Percentiles rank a stretch among this genome's conserved stretches.
Conservation (phyloP, 768 basidiomycete species). For the Sistotremastrum niveocremeum region DNA sequence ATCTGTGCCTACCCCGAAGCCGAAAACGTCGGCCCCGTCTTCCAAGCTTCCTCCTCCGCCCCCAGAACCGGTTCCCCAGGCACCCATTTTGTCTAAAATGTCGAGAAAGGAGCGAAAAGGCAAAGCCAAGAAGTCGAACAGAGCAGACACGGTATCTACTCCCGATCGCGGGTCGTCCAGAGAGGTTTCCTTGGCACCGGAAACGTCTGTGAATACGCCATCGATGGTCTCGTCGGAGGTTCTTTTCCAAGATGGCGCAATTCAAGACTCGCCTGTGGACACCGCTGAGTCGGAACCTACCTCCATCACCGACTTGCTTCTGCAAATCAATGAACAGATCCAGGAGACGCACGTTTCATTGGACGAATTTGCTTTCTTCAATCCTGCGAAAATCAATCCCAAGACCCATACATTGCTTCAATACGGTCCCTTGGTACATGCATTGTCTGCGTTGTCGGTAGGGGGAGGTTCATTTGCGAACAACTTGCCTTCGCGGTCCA, state of each 20-base stretch:
- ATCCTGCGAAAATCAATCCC: conserved; percentile 53
- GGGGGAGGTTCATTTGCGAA: conserved; percentile 76
- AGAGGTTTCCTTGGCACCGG: conserved; percentile 11
- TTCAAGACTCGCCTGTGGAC: conserved; percentile 13
- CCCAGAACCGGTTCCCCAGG: conserved; percentile 36
- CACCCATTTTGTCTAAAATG: conserved; percentile 67
- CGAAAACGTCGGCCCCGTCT: conserved; percentile 5
- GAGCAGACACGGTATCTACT: conserved; percentile 14
- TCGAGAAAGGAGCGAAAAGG: conserved; percentile 50
- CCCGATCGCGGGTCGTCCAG: conserved; percentile 31
- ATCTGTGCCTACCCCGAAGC: not conserved
- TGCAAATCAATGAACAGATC: conserved; percentile 48
- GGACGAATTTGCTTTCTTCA: conserved; percentile 55
- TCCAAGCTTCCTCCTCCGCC: conserved; percentile 11
- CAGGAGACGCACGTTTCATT: conserved; percentile 49
- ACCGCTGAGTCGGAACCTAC: conserved; percentile 31
- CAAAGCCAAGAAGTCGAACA: conserved; percentile 3
- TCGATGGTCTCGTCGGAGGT: conserved; percentile 2
- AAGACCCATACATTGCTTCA: conserved; percentile 72
- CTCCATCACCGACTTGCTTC: conserved; percentile 50
- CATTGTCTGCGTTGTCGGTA: conserved; percentile 73
- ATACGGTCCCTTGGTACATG: conserved; percentile 76
- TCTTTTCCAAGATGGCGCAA: not conserved
- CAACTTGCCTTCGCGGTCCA: conserved; percentile 76
- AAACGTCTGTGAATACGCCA: conserved; percentile 1